Evolutionary conservation across 2,329 filamentous ascomycete genomes (phyloP), one percentile per base, ranked within the genome.

Genomic region (Balansia obtecta): DNA sequence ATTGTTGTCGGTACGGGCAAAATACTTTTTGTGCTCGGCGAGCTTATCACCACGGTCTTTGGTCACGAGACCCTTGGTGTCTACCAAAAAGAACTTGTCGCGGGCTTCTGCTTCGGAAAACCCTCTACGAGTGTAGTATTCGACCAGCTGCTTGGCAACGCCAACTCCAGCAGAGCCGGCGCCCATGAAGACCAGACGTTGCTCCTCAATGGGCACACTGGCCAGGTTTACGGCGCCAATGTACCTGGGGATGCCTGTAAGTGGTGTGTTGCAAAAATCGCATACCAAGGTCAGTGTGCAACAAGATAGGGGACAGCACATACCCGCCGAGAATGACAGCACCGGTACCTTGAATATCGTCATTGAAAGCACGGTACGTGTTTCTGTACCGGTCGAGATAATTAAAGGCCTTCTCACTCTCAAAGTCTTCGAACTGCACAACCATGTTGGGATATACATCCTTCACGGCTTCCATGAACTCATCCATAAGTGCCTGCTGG

Each of bases 401-500:
- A 55, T 86, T 85, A 79, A 97, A 98, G 45, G 93, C 91, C 70
- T 83, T 83, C 59, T 80, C 77, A 62, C 91, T 95, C 75, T 97
- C 95, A 69, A 95, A 97, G 65, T 97, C 93, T 68, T 97, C 91
- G 61, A 95, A 97, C 66, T 97, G 93, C 55, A 97, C 87, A 44
- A 84, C 68, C 80, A 77, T 83, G 13, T 76, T 69, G 30, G 77
- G 79, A 66, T 71, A 82, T 32, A 82, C 77, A 33, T 95, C 88
- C 51, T 84, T 85, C 54, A 88, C 79, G 51, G 93, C 91, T 61
- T 80, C 79, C 93, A 98, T 97, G 74, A 98, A 85, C 74, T 97
- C 93, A 64, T 97, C 93, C 74, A 97, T 81, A 70, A 97, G 97
- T 56, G 88, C 87, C 65, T 85, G 82, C 72, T 95, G 88, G 60